phyloP scores from a whole-genome alignment of 805 yeast species.

The Jamesozyma jinghongensis region DNA sequence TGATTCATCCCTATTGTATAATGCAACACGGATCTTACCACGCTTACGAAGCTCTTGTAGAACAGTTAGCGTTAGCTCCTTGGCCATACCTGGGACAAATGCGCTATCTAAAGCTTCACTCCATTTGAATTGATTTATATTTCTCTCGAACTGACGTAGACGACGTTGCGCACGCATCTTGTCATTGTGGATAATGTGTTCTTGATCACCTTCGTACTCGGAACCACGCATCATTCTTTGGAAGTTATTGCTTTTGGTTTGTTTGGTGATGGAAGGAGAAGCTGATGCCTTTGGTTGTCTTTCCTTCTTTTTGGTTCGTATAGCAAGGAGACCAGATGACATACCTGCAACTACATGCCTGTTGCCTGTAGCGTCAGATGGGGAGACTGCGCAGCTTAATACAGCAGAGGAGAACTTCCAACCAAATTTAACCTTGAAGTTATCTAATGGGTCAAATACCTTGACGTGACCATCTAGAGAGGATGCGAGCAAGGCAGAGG shows the following conservation, averaged over 20 bases:
- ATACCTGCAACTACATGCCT: conserved; percentile 90
- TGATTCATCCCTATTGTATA: conserved; percentile 76
- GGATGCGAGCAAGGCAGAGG: conserved; percentile 67
- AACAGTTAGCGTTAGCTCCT: conserved; percentile 73
- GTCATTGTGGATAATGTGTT: conserved; percentile 59
- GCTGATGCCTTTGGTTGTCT: conserved; percentile 12
- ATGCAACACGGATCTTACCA: conserved; percentile 79
- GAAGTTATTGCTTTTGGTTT: conserved; percentile 46
- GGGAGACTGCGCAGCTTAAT: conserved; percentile 80
- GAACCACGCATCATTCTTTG: conserved; percentile 83
- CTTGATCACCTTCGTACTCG: conserved; percentile 85
- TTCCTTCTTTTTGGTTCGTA: conserved; percentile 76
- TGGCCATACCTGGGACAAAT: conserved; percentile 64
- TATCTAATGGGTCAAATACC: conserved; percentile 70
- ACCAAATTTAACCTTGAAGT: conserved; percentile 88
- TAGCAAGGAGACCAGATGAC: conserved; percentile 78
- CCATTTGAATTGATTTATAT: conserved; percentile 85
- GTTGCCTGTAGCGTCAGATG: conserved; percentile 36
- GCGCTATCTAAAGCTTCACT: conserved; percentile 86
- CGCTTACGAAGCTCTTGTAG: conserved; percentile 78
- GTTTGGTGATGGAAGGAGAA: background rate
- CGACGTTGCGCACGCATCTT: conserved; percentile 49
- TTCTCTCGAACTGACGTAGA: conserved; percentile 72
- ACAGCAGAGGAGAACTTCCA: conserved; percentile 98
- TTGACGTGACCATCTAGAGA: conserved; percentile 96